Evolutionary conservation across 177 flowering plant genomes (phyloP).

Genomic region (Telopea speciosissima): DNA sequence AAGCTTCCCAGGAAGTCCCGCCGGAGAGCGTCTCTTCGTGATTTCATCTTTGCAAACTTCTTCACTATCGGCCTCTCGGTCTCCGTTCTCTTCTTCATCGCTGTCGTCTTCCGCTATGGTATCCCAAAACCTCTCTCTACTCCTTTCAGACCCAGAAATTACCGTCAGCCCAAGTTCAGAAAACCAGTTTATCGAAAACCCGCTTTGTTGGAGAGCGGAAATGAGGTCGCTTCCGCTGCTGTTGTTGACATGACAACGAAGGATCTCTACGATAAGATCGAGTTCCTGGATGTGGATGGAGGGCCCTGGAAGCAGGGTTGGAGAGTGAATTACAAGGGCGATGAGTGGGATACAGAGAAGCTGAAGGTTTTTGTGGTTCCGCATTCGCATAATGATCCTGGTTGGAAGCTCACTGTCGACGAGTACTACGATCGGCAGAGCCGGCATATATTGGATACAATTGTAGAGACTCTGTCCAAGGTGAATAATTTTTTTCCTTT

Average conservation of each 20-base stretch:
- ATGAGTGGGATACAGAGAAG: constrained; percentile 89
- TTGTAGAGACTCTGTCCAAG: constrained; percentile 80
- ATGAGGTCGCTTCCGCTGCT: constrained; percentile 22
- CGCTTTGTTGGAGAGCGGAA: not conserved
- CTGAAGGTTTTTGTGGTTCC: constrained; percentile 95
- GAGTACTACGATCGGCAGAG: constrained; percentile 85
- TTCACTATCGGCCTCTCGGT: constrained; percentile 58
- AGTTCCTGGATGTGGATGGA: constrained; percentile 72
- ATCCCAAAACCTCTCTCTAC: constrained; percentile 47
- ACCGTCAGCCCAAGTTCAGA: constrained; percentile 20
- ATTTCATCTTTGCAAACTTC: constrained; percentile 58
- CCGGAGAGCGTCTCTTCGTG: constrained; percentile 29
- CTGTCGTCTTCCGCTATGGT: constrained; percentile 52
- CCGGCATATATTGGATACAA: constrained; percentile 76
- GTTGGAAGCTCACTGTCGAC: constrained; percentile 97
- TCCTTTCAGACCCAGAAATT: constrained; percentile 23
- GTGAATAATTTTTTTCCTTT: constrained; percentile 22
- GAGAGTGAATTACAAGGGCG: constrained; percentile 63
- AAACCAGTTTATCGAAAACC: constrained; percentile 32
- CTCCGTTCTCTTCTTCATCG: constrained; percentile 55
- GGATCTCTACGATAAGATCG: constrained; percentile 77
- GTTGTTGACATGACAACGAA: constrained; percentile 79
- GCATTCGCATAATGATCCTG: constrained; percentile 99
- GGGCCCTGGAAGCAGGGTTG: constrained; percentile 99
- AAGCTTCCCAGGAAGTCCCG: constrained; percentile 40